A percentile compares a stretch with the other conserved stretches of the same genome.
These are phyloP conservation scores for Lactarius trivialis DNA, from an alignment of 768 basidiomycete species.

Conservation along the genomic window DNA sequence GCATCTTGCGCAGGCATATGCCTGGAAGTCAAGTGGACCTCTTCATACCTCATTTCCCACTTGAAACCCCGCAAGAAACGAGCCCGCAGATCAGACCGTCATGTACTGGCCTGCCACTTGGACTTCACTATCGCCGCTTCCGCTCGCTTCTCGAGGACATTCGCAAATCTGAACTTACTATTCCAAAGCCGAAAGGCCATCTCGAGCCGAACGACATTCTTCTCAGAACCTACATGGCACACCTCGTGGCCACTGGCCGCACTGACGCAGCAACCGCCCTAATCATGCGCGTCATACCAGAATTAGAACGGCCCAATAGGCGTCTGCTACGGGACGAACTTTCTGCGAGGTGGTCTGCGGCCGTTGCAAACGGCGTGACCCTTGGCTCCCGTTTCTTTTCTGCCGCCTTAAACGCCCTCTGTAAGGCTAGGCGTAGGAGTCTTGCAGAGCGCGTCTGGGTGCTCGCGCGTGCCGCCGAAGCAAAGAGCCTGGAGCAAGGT, in stretches of 20 bases:
- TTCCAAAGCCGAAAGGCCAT: conserved; percentile 19
- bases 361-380: not conserved
- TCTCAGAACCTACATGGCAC: conserved; percentile 45
- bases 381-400: conserved; percentile 60
- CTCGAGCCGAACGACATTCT: conserved; percentile 39
- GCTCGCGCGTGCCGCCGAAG: conserved; percentile 53
- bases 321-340: not conserved
- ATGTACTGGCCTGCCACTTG: not conserved
- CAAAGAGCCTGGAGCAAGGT: conserved; percentile 39
- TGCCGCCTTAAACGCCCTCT: conserved; percentile 51
- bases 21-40: conserved; percentile 13
- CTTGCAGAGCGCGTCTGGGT: conserved; percentile 60
- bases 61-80: not conserved
- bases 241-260: conserved; percentile 46
- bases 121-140: not conserved
- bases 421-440: conserved; percentile 47
- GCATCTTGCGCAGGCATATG: conserved; percentile 28
- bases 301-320: conserved; percentile 31
- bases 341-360: conserved; percentile 1
- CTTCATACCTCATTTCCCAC: not conserved
- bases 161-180: conserved; percentile 10
- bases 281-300: conserved; percentile 53
- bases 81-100: not conserved
- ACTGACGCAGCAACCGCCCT: conserved; percentile 39
- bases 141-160: not conserved